Base-by-base conservation (phyloP, 2,329 filamentous ascomycete genomes). In the Fusarium azukiicola region DNA sequence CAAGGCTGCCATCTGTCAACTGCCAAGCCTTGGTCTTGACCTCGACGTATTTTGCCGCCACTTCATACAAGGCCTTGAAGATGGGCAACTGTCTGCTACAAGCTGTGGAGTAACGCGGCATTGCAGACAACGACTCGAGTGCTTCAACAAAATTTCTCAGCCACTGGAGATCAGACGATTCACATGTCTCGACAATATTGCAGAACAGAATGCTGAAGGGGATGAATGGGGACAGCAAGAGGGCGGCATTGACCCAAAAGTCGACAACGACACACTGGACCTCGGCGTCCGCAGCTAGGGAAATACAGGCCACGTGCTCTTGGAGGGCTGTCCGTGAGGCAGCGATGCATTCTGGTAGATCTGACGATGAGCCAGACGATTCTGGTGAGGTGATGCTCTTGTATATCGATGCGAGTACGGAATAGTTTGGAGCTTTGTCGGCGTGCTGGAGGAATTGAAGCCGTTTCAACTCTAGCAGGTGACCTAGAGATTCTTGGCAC, bases 141-240 rank as follows among this genome's bases (percentile, higher is more conserved):
- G 58, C 58, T 10, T 21, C 58, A 44, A 63, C n/a, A 17, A 63
- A 63, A 27, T 38, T 21, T 19, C 19, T 38, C 11, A 63, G 38
- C 6, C 23, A 38, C 19, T 63, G 38, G 58, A 63, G 58, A 16
- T 63, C n/a, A 13, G 58, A 44, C 21, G 38, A 27, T 6, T 44
- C 58, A 7, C 12, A 63, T 8, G 38, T 63, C 58, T 63, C 58
- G 21, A 63, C 16, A 27, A 63, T 44, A 10, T 63, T 44, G n/a
- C 58, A 63, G 6, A 63, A 63, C 3, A 63, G 58, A 63, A 63
- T 63, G n/a, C 38, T 63, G 38, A 63, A 63, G 3, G 58, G 58
- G 12, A 63, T 23, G 40, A 63, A 63, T 13, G 58, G 58, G 3
- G 38, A 63, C 16, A 63, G 58, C 11, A 63, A 19, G 16, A 63